A percentile compares a stretch with the other conserved stretches of the same genome.
These are phyloP conservation scores for Nothomitra cinnamomea DNA, from an alignment of 2,329 filamentous ascomycete genomes.

Conservation along the genomic window DNA sequence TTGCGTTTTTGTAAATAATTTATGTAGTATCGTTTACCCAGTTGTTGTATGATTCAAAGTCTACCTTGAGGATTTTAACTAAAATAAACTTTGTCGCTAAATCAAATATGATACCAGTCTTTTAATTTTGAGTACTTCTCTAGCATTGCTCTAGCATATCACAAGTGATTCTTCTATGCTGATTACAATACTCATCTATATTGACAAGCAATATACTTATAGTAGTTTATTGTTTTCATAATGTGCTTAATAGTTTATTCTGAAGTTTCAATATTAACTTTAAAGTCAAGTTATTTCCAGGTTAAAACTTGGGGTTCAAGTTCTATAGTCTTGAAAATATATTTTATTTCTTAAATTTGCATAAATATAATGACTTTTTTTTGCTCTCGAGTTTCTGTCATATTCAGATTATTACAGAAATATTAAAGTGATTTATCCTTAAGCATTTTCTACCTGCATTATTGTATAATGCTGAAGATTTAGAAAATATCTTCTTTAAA, in stretches of 20 bases:
- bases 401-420: background rate
- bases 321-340: background rate
- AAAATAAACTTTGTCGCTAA: background rate
- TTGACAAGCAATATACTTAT: background rate
- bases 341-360: background rate
- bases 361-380: background rate
- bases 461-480: background rate
- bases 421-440: background rate
- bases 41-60: too few relatives aligned
- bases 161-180: background rate
- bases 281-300: background rate
- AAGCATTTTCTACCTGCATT: background rate
- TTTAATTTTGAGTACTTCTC: background rate
- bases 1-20: constrained; percentile 6
- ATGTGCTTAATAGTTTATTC: background rate
- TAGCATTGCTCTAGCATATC: background rate
- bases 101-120: too few relatives aligned
- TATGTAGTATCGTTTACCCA: constrained; percentile 3
- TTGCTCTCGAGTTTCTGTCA: background rate
- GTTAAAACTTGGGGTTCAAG: background rate
- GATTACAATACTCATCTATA: background rate
- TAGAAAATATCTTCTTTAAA: background rate
- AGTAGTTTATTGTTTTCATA: background rate
- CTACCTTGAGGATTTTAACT: background rate
- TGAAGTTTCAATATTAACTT: background rate